Conservation (phyloP, 2,329 filamentous ascomycete species). For the Esteya vermicola region DNA sequence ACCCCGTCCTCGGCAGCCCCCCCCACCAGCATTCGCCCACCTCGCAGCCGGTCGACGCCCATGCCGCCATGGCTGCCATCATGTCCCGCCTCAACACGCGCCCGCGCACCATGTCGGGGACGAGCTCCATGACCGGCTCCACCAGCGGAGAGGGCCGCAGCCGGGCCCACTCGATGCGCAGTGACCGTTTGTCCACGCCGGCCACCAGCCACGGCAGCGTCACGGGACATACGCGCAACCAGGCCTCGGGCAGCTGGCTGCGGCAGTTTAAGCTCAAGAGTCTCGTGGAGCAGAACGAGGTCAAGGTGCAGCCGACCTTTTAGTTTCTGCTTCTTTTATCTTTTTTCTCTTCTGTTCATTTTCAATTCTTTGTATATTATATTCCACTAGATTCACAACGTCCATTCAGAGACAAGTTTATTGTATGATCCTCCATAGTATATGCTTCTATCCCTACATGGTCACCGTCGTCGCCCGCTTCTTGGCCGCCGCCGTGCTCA, state of each 20-base stretch:
- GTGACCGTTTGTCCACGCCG: background rate
- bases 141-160: background rate
- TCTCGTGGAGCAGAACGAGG: slow-evolving; percentile 9
- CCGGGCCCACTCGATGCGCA: background rate
- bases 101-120: too few species aligned
- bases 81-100: background rate
- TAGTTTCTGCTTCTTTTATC: too few species aligned
- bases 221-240: background rate
- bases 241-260: slow-evolving; percentile 7
- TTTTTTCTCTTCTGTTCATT: too few species aligned
- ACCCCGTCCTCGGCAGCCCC: background rate
- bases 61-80: background rate
- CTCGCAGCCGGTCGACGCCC: background rate
- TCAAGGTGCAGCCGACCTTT: slow-evolving; percentile 15
- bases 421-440: too few species aligned
- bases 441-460: too few species aligned
- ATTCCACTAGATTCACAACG: too few species aligned
- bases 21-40: background rate
- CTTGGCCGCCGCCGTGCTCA: too few species aligned
- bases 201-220: background rate
- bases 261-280: slow-evolving; percentile 12
- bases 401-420: too few species aligned
- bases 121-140: too few species aligned
- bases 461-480: too few species aligned
- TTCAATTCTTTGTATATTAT: too few species aligned